Conservation (phyloP, 2,329 filamentous ascomycete species). For the Bipolaris zeicola region DNA sequence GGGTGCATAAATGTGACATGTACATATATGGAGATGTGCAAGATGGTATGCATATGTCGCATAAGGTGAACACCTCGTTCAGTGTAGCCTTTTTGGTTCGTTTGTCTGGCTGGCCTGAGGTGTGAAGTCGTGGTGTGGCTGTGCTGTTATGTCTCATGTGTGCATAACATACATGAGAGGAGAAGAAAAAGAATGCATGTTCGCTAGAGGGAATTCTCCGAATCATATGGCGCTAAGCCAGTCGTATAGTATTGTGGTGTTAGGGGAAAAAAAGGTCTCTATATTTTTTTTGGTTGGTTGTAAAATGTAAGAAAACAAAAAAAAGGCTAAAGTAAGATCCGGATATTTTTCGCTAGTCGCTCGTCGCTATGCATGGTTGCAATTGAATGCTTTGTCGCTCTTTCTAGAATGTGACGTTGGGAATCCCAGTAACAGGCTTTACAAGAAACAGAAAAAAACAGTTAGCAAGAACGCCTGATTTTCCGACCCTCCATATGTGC, state of each 20-base stretch:
- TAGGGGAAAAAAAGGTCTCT: too few species aligned
- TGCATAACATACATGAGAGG: too few species aligned
- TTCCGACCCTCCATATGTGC: neutral
- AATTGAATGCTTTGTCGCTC: constrained; percentile 5
- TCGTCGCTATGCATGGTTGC: constrained; percentile 3
- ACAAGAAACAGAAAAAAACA: neutral
- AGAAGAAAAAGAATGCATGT: too few species aligned
- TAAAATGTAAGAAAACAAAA: neutral
- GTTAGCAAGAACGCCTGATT: neutral
- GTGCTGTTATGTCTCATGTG: too few species aligned
- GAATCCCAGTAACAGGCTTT: neutral
- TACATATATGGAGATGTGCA: neutral
- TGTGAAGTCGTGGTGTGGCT: too few species aligned
- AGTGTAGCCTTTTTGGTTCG: too few species aligned
- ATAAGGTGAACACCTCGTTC: neutral
- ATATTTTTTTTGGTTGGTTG: neutral
- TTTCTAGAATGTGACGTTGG: neutral
- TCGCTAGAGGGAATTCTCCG: too few species aligned
- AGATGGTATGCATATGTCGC: neutral
- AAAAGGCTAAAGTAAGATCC: neutral
- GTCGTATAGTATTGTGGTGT: too few species aligned
- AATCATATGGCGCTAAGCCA: too few species aligned
- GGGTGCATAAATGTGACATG: neutral
- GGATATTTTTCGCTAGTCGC: neutral
- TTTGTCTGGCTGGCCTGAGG: too few species aligned